Evolutionary conservation across 75 land plant species (phyloP), one percentile per base, ranked within the genome.

Genomic region (Pinus taeda): DNA sequence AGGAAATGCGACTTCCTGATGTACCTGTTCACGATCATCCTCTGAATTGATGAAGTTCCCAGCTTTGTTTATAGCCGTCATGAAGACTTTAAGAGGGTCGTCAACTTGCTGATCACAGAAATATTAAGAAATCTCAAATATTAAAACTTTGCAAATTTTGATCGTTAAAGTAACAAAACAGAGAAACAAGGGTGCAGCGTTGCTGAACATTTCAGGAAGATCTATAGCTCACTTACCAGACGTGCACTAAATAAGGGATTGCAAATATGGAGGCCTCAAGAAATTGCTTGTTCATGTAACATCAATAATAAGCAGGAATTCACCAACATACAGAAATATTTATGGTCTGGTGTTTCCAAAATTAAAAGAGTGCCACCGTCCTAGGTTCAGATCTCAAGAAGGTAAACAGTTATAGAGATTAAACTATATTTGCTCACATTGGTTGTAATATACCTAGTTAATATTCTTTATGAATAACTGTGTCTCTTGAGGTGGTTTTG

Each of bases 41-140:
- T 78, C 70, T 5, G 29, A 24, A 56, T 26, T 8, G 3, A 84
- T 57, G 49, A 78, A 74, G 14, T 57, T n/a, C 24, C 77, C 81
- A 42, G 78, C 81, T 59, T 72, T 77, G 57, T 84, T 84, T 21
- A 84, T 58, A 22, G 86, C 76, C 13, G 39, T 60, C 42, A 84
- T 84, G 62, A 84, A 74, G n/a, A 78, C 85, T 74, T 83, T 82
- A 26, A 84, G 74, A 14, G 86, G 86, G 75, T 84, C 86, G 15
- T n/a, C 33, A 42, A 71, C 77, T 73, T 72, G 75, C 87, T 85
- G 87, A 57, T n/a, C 17, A 69, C 15, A 69, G 71, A 69, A 69
- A 69, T 45, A 69, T 18, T 11, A 20, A 21, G 45, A 39, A 61
- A 18, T 29, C 14, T 12, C 17, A n/a, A 78, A 21, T 22, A 62